Evolutionary conservation across 1,139 yeast species (phyloP).

Genomic region (Candida labiduridarum): DNA sequence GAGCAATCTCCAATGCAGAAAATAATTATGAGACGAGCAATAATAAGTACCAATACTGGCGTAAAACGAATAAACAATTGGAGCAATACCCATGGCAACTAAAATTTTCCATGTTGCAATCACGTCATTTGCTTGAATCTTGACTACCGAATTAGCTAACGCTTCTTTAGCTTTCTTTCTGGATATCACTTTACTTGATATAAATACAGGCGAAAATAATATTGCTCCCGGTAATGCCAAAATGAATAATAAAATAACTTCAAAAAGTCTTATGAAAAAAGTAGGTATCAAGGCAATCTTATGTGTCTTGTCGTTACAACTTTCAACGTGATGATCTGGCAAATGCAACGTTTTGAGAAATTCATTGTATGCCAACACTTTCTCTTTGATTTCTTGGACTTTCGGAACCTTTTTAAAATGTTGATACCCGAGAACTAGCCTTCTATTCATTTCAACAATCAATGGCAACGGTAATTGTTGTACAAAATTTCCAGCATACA

Average conservation of each 20-base stretch:
- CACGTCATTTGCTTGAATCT: constrained; percentile 89
- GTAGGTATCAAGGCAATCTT: constrained; percentile 48
- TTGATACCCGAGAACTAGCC: constrained; percentile 79
- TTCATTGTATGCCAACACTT: constrained; percentile 69
- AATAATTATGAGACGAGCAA: constrained; percentile 30
- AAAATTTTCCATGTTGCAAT: constrained; percentile 95
- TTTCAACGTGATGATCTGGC: constrained; percentile 89
- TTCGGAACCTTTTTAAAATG: constrained; percentile 73
- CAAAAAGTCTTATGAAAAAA: constrained; percentile 55
- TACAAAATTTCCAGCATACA: constrained; percentile 76
- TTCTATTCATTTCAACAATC: constrained; percentile 85
- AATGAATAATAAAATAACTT: constrained; percentile 54
- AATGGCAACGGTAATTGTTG: constrained; percentile 76
- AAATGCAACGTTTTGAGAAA: constrained; percentile 68
- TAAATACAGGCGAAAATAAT: constrained; percentile 83
- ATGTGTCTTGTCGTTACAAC: constrained; percentile 46
- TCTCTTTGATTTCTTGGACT: constrained; percentile 58
- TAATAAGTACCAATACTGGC: constrained; percentile 67
- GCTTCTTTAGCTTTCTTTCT: constrained; percentile 75
- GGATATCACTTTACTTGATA: constrained; percentile 75
- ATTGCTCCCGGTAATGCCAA: constrained; percentile 85
- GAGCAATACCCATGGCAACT: constrained; percentile 87
- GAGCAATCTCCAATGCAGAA: constrained; percentile 22
- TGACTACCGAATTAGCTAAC: constrained; percentile 84
- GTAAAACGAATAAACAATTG: constrained; percentile 78